Percentiles rank a stretch among this genome's conserved stretches.
Conservation (phyloP, 108 stramenopile genomes). For the Cyclostephanos tholiformis region DNA sequence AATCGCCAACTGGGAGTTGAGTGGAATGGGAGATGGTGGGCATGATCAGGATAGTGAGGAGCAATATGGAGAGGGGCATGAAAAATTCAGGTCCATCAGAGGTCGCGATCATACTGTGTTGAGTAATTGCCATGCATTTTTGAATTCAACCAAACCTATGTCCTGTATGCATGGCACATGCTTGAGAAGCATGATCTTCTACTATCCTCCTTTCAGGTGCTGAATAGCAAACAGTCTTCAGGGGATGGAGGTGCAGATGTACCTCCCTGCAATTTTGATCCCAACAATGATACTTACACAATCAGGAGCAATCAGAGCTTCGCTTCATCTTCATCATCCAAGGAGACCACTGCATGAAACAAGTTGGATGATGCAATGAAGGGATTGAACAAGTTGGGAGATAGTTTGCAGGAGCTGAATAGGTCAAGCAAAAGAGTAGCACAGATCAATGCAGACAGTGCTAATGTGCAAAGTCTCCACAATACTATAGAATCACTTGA, state of each 20-base stretch:
- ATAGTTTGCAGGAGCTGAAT: not conserved
- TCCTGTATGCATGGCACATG: constrained; percentile 7
- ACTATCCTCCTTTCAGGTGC: not conserved
- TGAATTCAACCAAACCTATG: not conserved
- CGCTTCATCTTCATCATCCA: not conserved
- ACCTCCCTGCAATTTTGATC: not conserved
- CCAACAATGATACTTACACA: not conserved
- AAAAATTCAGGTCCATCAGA: not conserved
- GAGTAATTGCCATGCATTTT: not conserved
- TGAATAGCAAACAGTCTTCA: not conserved
- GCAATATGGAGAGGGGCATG: constrained; percentile 5
- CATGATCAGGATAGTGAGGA: constrained; percentile 14
- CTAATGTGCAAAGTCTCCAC: not conserved
- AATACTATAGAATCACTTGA: not conserved
- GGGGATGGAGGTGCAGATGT: not conserved
- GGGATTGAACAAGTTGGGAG: not conserved
- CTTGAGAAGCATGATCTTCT: not conserved
- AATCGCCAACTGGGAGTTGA: constrained; percentile 8
- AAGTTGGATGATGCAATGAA: not conserved
- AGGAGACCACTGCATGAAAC: not conserved
- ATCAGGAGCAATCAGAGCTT: too few relatives aligned
- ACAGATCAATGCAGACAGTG: not conserved
- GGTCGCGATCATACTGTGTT: not conserved
- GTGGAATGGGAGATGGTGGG: constrained; percentile 15
- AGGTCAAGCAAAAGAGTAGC: not conserved